Evolutionary conservation across 2,329 filamentous ascomycete species (phyloP).

Genomic region (Pseudocercospora eumusae): DNA sequence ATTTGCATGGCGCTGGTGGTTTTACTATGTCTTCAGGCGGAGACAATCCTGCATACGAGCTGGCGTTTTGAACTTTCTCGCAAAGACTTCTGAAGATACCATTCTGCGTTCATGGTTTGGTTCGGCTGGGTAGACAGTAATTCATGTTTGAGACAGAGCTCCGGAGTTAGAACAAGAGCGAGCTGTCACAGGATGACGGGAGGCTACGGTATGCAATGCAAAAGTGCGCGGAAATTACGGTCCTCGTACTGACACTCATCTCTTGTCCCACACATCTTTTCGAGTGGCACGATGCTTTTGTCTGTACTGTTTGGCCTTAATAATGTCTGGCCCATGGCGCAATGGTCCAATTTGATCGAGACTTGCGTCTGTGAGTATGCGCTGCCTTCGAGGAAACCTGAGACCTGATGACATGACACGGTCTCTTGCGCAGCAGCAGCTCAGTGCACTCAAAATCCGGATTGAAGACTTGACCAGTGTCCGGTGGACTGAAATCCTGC

Average conservation of each 20-base stretch:
- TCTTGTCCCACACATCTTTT: background rate
- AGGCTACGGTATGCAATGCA: background rate
- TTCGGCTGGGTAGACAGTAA: background rate
- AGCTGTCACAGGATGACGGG: background rate
- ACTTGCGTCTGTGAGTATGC: too few relatives aligned
- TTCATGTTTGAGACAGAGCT: background rate
- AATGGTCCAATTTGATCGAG: too few relatives aligned
- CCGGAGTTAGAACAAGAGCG: background rate
- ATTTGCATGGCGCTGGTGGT: background rate
- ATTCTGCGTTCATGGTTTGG: background rate
- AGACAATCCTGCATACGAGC: background rate
- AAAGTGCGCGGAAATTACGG: background rate
- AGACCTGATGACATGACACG: too few relatives aligned
- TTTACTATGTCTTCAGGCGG: background rate
- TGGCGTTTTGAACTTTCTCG: background rate
- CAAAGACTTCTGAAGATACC: background rate
- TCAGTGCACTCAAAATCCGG: background rate
- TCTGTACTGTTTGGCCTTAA: background rate
- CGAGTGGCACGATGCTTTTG: background rate
- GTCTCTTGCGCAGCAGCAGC: background rate
- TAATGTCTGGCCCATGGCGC: background rate
- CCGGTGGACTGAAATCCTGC: background rate
- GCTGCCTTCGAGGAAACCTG: too few relatives aligned
- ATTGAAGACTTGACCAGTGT: background rate
- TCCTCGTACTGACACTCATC: background rate